phyloP scores from a whole-genome alignment of 2,329 filamentous ascomycete genomes.

The Helotiales sp. region DNA sequence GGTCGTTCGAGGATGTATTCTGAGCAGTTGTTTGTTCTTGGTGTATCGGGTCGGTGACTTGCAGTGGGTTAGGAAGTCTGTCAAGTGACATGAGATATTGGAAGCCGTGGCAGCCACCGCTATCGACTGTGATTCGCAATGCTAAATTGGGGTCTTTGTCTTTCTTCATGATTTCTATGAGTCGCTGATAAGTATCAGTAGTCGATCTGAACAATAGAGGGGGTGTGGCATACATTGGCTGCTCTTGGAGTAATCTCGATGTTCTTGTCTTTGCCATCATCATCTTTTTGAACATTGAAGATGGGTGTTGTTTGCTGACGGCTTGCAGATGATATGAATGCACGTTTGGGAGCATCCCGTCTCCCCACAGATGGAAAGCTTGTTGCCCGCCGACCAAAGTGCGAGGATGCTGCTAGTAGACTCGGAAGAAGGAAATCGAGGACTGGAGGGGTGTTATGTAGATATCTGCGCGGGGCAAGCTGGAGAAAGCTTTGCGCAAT shows the following conservation, averaged over 20 bases:
- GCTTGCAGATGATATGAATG: slow-evolving; percentile 25
- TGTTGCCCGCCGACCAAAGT: neutral
- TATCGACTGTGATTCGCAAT: slow-evolving; percentile 89
- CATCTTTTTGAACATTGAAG: slow-evolving; percentile 74
- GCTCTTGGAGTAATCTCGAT: slow-evolving; percentile 84
- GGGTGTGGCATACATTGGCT: slow-evolving; percentile 60
- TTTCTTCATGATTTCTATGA: slow-evolving; percentile 67
- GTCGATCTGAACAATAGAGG: neutral
- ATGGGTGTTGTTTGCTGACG: slow-evolving; percentile 47
- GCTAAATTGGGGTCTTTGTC: slow-evolving; percentile 77
- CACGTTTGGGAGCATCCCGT: slow-evolving; percentile 8
- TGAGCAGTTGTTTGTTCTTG: slow-evolving; percentile 19
- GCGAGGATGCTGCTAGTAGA: slow-evolving; percentile 1
- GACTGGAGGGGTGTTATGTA: slow-evolving; percentile 25
- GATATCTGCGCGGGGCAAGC: slow-evolving; percentile 24
- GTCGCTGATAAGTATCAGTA: slow-evolving; percentile 22
- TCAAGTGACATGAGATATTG: slow-evolving; percentile 94
- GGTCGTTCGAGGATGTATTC: slow-evolving; percentile 22
- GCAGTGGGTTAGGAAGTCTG: slow-evolving; percentile 47
- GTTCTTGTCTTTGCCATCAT: slow-evolving; percentile 80
- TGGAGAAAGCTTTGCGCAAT: slow-evolving; percentile 31
- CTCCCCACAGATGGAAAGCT: neutral
- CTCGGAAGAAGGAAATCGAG: slow-evolving; percentile 34
- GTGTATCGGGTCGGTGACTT: neutral
- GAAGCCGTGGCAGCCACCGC: slow-evolving; percentile 95